These are phyloP conservation scores for Auricularia sp. DNA, from an alignment of 768 basidiomycete species.

Conservation along the genomic window DNA sequence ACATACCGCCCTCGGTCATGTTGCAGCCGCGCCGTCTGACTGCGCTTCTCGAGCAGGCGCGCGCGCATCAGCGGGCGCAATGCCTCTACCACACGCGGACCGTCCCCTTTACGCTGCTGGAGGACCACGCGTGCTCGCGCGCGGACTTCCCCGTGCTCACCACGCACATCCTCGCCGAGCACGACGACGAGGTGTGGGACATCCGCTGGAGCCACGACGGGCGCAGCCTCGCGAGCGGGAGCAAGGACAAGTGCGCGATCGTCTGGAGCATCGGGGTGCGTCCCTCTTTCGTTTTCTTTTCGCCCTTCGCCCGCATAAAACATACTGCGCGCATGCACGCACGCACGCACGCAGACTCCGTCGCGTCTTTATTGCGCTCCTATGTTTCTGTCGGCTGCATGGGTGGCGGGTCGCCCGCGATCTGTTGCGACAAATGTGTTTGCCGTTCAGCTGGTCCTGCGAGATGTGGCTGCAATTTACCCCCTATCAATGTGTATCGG, in stretches of 20 bases:
- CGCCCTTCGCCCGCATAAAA: conserved; percentile 2
- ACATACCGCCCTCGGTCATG: conserved; percentile 87
- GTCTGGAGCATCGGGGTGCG: conserved; percentile 82
- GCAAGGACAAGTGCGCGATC: conserved; percentile 79
- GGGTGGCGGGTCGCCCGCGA: too few species aligned
- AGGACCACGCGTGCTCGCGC: conserved; percentile 76
- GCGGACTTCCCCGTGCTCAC: conserved; percentile 77
- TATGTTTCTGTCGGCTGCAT: too few species aligned
- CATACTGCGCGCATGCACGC: too few species aligned
- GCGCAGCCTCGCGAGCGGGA: conserved; percentile 70
- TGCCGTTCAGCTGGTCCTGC: too few species aligned
- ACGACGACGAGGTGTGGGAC: conserved; percentile 93
- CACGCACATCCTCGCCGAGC: conserved; percentile 75
- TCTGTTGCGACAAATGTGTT: too few species aligned
- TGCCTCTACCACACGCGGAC: conserved; percentile 74
- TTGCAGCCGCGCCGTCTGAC: conserved; percentile 83
- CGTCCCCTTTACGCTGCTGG: conserved; percentile 67
- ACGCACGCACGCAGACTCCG: too few species aligned
- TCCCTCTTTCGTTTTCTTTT: conserved; percentile 10
- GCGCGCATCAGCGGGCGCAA: conserved; percentile 62
- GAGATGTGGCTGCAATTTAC: background rate
- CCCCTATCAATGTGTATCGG: background rate
- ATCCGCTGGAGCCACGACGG: conserved; percentile 94
- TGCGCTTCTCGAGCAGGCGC: conserved; percentile 78
- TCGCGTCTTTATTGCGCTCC: too few species aligned